phyloP scores from a whole-genome alignment of 1,284 basidiomycete species.

The Meripilus lineatus region DNA sequence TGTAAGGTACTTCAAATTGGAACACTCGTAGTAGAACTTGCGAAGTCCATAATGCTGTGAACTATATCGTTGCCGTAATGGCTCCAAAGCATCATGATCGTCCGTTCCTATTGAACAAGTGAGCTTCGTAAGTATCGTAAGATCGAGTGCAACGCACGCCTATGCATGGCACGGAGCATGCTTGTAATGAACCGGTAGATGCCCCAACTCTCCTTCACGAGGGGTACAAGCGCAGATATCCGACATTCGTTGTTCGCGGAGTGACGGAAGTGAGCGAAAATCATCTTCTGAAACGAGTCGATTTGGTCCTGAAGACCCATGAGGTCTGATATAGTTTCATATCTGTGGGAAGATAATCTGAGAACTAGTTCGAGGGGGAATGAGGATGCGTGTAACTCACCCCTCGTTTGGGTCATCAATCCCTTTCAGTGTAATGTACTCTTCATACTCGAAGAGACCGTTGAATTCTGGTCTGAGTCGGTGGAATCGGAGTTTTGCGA shows the following conservation, averaged over 20 bases:
- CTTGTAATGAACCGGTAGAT: slow-evolving; percentile 97
- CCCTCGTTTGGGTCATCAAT: slow-evolving; percentile 98
- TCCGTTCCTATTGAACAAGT: slow-evolving; percentile 56
- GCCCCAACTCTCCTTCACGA: slow-evolving; percentile 96
- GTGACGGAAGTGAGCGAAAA: slow-evolving; percentile 88
- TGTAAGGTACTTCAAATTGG: slow-evolving; percentile 93
- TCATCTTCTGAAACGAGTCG: slow-evolving; percentile 94
- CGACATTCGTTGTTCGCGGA: slow-evolving; percentile 94
- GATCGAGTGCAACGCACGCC: slow-evolving; percentile 50
- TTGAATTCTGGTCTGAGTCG: slow-evolving; percentile 93
- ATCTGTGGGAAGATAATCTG: slow-evolving; percentile 47
- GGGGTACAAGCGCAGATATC: slow-evolving; percentile 88
- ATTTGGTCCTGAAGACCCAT: slow-evolving; percentile 97
- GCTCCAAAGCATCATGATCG: slow-evolving; percentile 81
- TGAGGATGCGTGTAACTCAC: slow-evolving; percentile 40
- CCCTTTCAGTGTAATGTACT: slow-evolving; percentile 92
- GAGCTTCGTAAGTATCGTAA: neutral
- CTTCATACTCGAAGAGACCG: slow-evolving; percentile 94
- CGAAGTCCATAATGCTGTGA: slow-evolving; percentile 88
- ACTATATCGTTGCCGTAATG: slow-evolving; percentile 79
- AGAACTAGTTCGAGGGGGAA: neutral
- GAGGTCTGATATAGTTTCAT: slow-evolving; percentile 93
- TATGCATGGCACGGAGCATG: slow-evolving; percentile 94
- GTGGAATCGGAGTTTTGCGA: slow-evolving; percentile 95
- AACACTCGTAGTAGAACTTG: slow-evolving; percentile 97